Conservation (phyloP, 148 eudicot genomes). For the Diospyros lotus region DNA sequence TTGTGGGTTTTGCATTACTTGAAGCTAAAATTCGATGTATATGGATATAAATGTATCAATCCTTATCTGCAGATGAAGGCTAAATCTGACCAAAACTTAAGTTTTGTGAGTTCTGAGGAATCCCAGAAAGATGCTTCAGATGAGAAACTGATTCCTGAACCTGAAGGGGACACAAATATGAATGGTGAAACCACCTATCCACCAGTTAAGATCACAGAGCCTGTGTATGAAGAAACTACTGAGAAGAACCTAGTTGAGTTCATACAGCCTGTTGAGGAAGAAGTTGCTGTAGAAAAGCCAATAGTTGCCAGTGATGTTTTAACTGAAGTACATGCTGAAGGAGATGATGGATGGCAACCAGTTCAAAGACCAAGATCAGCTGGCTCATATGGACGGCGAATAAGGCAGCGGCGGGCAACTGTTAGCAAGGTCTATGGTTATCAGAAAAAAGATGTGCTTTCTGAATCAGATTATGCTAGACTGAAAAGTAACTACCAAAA, state of each 20-base stretch:
- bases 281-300: constrained; percentile 24
- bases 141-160: constrained; percentile 38
- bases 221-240: constrained; percentile 19
- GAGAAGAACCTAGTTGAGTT: constrained; percentile 31
- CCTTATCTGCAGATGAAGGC: constrained; percentile 48
- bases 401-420: constrained; percentile 63
- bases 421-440: constrained; percentile 57
- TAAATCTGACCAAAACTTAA: constrained; percentile 44
- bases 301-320: constrained; percentile 28
- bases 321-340: constrained; percentile 61
- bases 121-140: constrained; percentile 29
- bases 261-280: constrained; percentile 36
- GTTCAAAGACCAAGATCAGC: constrained; percentile 91
- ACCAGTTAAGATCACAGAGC: constrained; percentile 16
- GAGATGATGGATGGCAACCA: constrained; percentile 94
- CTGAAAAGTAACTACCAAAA: constrained; percentile 50
- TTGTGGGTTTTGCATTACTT: background rate
- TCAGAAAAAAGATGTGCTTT: constrained; percentile 62
- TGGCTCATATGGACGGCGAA: constrained; percentile 66
- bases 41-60: background rate
- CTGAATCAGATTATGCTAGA: constrained; percentile 54
- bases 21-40: background rate
- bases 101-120: constrained; percentile 41
- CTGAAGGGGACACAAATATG: constrained; percentile 22
- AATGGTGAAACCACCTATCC: constrained; percentile 19